phyloP scores from a whole-genome alignment of 371 early-diverging fungal genomes.

The Apophysomyces trapeziformis region DNA sequence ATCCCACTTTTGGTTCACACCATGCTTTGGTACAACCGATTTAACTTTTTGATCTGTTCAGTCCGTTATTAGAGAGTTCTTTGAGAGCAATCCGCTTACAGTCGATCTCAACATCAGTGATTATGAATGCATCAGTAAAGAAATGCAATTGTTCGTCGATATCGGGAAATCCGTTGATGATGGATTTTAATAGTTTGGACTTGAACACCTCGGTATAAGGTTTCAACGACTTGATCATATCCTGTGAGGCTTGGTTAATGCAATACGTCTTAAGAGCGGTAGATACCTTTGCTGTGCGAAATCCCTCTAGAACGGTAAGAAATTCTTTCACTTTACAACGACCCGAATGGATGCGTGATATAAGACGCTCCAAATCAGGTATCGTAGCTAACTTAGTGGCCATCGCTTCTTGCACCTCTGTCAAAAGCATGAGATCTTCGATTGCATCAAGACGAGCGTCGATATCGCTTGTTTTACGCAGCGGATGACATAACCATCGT shows the following conservation, averaged over 20 bases:
- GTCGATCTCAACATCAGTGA: conserved; percentile 71
- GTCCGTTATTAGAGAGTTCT: conserved; percentile 4
- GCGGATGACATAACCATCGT: conserved; percentile 95
- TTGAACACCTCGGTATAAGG: conserved; percentile 41
- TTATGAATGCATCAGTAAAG: conserved; percentile 76
- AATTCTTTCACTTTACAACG: conserved; percentile 83
- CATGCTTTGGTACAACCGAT: conserved; percentile 72
- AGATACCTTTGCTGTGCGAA: conserved; percentile 58
- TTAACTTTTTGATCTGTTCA: conserved; percentile 47
- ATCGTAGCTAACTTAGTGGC: conserved; percentile 44
- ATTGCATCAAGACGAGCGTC: conserved; percentile 87
- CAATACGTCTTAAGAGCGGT: background rate
- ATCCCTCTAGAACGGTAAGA: conserved; percentile 63
- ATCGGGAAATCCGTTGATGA: conserved; percentile 59
- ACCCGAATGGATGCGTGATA: conserved; percentile 90
- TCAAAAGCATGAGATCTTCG: conserved; percentile 72
- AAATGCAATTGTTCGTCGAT: conserved; percentile 58
- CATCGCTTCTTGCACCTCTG: conserved; percentile 57
- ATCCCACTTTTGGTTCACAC: conserved; percentile 83
- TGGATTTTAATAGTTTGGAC: conserved; percentile 46
- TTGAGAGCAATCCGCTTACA: conserved; percentile 28
- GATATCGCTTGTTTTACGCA: conserved; percentile 75
- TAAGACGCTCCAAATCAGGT: conserved; percentile 93
- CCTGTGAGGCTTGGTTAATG: conserved; percentile 9
- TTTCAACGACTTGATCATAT: conserved; percentile 38